Conservation (phyloP, 768 basidiomycete genomes). For the Cyclocybe aegerita region DNA sequence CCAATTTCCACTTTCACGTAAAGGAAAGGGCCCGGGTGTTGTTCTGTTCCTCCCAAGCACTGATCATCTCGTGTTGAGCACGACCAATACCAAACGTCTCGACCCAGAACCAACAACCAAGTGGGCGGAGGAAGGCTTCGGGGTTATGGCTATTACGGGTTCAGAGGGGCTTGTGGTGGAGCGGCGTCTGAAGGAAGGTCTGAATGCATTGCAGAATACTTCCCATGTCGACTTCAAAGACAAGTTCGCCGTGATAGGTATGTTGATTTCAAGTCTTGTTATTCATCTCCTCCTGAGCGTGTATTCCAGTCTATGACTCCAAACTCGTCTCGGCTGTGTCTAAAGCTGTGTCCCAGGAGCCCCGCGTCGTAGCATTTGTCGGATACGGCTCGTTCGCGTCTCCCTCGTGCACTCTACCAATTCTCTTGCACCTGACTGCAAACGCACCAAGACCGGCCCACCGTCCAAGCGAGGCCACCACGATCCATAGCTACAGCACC, state of each 20-base stretch:
- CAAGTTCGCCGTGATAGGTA: constrained; percentile 46
- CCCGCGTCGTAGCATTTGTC: constrained; percentile 34
- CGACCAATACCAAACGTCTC: constrained; percentile 26
- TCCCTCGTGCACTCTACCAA: constrained; percentile 27
- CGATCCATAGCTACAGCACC: constrained; percentile 27
- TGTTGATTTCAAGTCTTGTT: constrained; percentile 3
- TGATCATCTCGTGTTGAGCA: constrained; percentile 22
- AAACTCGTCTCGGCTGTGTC: constrained; percentile 25
- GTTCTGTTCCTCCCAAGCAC: constrained; percentile 39
- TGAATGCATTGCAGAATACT: constrained; percentile 34
- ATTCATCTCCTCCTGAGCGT: not conserved
- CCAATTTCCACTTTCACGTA: constrained; percentile 48
- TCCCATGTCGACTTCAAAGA: constrained; percentile 39
- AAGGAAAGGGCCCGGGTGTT: constrained; percentile 48
- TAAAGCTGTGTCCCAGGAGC: constrained; percentile 24
- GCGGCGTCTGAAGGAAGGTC: constrained; percentile 27
- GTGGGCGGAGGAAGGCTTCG: constrained; percentile 57
- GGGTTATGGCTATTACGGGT: constrained; percentile 37
- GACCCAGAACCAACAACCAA: constrained; percentile 51
- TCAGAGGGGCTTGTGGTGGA: constrained; percentile 20
- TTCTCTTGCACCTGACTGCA: constrained; percentile 34
- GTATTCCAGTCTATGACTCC: constrained; percentile 31
- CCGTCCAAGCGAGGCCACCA: constrained; percentile 18
- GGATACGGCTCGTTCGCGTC: constrained; percentile 32
- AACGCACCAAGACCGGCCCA: constrained; percentile 19